A percentile compares a stretch with the other conserved stretches of the same genome.
These are phyloP conservation scores for Coffea humblotiana DNA, from an alignment of 305 asterid species.

Conservation along the genomic window DNA sequence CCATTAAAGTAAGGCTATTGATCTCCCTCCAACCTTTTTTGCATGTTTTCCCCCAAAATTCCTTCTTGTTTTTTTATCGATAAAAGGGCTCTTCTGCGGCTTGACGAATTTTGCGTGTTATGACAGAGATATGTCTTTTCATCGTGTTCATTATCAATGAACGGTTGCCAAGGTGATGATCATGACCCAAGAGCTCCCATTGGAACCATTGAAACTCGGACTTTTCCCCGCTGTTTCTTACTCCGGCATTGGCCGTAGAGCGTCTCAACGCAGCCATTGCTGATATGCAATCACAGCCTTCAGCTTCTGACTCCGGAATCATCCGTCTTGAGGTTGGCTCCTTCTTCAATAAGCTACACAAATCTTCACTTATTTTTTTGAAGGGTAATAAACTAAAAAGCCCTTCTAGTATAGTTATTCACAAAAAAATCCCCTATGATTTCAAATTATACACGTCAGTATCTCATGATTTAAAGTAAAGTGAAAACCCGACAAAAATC, in stretches of 20 bases:
- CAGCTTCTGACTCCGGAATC: constrained; percentile 58
- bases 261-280: constrained; percentile 60
- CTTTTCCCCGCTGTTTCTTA: constrained; percentile 47
- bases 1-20: constrained; percentile 42
- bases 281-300: constrained; percentile 43
- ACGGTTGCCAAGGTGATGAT: constrained; percentile 53
- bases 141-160: constrained; percentile 50
- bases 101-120: background rate
- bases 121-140: constrained; percentile 39
- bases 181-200: constrained; percentile 52
- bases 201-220: constrained; percentile 62
- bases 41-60: background rate
- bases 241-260: constrained; percentile 52
- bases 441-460: too few species aligned
- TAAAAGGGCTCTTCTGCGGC: background rate
- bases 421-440: too few species aligned
- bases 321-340: constrained; percentile 80
- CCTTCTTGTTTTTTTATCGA: background rate
- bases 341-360: background rate
- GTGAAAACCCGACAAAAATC: too few species aligned
- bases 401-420: too few species aligned
- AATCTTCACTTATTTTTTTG: background rate
- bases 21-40: background rate
- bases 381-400: too few species aligned
- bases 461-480: too few species aligned